These are phyloP conservation scores for Xylariales sp. DNA, from an alignment of 2,329 filamentous ascomycete species.

Conservation along the genomic window DNA sequence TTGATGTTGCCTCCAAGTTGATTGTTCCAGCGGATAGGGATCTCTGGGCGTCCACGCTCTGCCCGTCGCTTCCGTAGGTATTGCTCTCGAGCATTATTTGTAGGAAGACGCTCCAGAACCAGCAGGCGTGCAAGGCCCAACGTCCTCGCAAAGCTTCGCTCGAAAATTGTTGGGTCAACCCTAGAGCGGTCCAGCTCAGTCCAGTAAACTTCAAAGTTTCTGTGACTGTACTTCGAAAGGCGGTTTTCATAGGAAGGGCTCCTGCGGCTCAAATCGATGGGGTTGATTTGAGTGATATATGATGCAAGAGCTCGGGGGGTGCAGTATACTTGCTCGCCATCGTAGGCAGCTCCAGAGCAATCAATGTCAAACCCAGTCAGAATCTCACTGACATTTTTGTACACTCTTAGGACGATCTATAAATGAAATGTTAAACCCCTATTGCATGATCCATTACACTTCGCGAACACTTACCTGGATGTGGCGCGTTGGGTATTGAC, in stretches of 20 bases:
- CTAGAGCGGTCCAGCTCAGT: constrained; percentile 67
- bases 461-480: constrained; percentile 59
- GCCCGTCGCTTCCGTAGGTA: constrained; percentile 67
- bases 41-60: constrained; percentile 65
- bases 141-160: constrained; percentile 72
- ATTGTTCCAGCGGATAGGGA: constrained; percentile 37
- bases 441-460: too few relatives aligned
- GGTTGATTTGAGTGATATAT: constrained; percentile 79
- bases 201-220: constrained; percentile 84
- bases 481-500: constrained; percentile 78
- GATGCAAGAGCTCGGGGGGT: constrained; percentile 73
- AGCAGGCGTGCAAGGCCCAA: constrained; percentile 74
- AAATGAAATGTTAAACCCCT: too few relatives aligned
- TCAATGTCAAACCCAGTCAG: constrained; percentile 87
- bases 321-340: constrained; percentile 75
- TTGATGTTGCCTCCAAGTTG: constrained; percentile 69
- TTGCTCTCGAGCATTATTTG: constrained; percentile 58
- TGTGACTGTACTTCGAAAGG: constrained; percentile 77
- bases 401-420: constrained; percentile 78
- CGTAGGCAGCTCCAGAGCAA: constrained; percentile 75
- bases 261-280: constrained; percentile 71
- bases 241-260: constrained; percentile 87
- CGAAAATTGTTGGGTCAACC: constrained; percentile 82
- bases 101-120: constrained; percentile 75
- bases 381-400: constrained; percentile 80